Base-by-base conservation (phyloP, 176 grass and related monocot species). In the Rhynchospora tenuis region DNA sequence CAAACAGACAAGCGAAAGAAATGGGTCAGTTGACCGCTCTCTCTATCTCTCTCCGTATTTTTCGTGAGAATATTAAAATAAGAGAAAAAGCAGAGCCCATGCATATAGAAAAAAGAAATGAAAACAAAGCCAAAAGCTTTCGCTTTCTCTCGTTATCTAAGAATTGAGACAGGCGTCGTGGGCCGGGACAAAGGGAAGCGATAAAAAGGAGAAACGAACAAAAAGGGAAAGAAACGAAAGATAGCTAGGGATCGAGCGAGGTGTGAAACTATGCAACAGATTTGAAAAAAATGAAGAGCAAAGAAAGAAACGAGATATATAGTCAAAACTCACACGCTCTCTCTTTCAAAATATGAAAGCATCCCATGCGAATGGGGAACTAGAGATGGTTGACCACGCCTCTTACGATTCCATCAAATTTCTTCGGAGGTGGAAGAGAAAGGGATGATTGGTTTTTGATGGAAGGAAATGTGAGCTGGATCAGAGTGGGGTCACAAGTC, bases 171-270 rank as follows among this genome's bases (percentile, higher is more conserved):
- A 57, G 17, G 12, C 52, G 48, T 51, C 48, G 48, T 51, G 48
- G 48, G 48, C 11, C 11, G 48, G 43, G 63, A 64, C 42, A 82
- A 67, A 58, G 29, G 28, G 23, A 82, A 66, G 29, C 43, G 75
- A 80, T 59, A 80, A 80, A 80, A 16, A 28, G 43, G 80, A 65
- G 80, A 82, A 82, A 48, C 57, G 20, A 67, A 82, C 80, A 82
- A 82, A 81, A 59, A 58, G 20, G 60, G 38, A 19, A 11, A 62
- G 54, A 81, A 62, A 17, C 15, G 19, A 81, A 44, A 38, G 33
- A 3, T 4, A 38, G 31, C 1, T 1, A 33, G 31, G 33, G 33
- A 38, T 38, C 5, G 3, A 62, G 60, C 19, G 23, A 67, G 80
- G 59, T 67, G 80, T 82, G 80, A 82, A 82, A 66, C 59, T 20